Evolutionary conservation across 805 yeast species (phyloP).

Genomic region (Starmerella geochares): DNA sequence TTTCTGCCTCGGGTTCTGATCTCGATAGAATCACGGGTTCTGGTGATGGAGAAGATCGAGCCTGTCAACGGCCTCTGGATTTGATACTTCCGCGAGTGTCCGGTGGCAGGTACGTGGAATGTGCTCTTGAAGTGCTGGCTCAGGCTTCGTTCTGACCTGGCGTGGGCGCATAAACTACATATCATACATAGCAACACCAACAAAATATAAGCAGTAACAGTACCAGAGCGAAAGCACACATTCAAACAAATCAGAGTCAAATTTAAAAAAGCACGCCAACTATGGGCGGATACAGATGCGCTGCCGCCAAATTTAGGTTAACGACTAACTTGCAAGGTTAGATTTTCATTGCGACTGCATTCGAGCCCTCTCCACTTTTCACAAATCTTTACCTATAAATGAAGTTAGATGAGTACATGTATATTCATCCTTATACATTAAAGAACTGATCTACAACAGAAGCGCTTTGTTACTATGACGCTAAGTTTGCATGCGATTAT

Average conservation of each 20-base stretch:
- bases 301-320: not conserved
- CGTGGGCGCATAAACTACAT: conserved; percentile 26
- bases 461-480: too few relatives aligned
- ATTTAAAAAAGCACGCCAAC: too few relatives aligned
- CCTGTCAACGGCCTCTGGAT: conserved; percentile 17
- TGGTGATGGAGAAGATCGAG: conserved; percentile 32
- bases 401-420: too few relatives aligned
- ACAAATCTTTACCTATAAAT: too few relatives aligned
- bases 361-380: too few relatives aligned
- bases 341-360: not conserved
- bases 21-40: conserved; percentile 28
- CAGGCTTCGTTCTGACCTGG: conserved; percentile 8
- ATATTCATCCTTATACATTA: too few relatives aligned
- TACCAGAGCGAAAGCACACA: too few relatives aligned
- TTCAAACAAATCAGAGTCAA: too few relatives aligned
- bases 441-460: too few relatives aligned
- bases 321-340: not conserved
- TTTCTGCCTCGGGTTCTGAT: conserved; percentile 31
- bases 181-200: not conserved
- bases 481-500: not conserved
- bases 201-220: too few relatives aligned
- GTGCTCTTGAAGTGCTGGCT: conserved; percentile 19
- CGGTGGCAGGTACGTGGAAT: conserved; percentile 24
- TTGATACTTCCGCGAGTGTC: conserved; percentile 24
- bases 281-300: too few relatives aligned